phyloP scores from a whole-genome alignment of 1,284 basidiomycete species.

The Fomitiporia mediterranea region DNA sequence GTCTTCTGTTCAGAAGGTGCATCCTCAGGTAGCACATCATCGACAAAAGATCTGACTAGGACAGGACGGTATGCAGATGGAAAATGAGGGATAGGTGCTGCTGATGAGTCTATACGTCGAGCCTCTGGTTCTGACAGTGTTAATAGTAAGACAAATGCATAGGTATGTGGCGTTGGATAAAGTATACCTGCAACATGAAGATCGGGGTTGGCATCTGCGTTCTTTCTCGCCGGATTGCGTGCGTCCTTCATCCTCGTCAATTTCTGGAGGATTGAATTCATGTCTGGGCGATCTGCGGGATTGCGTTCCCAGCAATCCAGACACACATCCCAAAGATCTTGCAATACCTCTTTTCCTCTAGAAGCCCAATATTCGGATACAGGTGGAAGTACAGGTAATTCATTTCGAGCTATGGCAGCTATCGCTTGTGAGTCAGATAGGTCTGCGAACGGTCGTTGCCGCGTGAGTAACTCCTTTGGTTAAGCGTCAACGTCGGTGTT shows the following conservation, averaged over 20 bases:
- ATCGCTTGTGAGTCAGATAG: not conserved
- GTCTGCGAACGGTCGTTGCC: not conserved
- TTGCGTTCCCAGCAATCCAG: not conserved
- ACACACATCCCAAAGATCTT: not conserved
- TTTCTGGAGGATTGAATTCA: not conserved
- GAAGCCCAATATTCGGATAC: not conserved
- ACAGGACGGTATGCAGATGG: constrained; percentile 25
- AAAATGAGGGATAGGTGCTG: no score
- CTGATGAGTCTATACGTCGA: no score
- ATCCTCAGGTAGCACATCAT: constrained; percentile 43
- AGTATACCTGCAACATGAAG: no score
- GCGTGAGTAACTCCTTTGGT: not conserved
- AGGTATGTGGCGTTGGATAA: no score
- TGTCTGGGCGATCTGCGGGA: not conserved
- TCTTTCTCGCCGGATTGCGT: no score
- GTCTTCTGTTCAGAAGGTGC: constrained; percentile 57
- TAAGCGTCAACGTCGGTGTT: not conserved
- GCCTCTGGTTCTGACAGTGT: no score
- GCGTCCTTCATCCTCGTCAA: no score
- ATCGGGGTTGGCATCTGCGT: no score
- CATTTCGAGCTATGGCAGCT: not conserved
- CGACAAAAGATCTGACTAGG: constrained; percentile 31
- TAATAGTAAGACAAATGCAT: no score
- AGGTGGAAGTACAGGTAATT: not conserved
- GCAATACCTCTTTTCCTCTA: not conserved